Evolutionary conservation across 1,139 yeast species (phyloP).

Genomic region (Yamadazyma siamensis): DNA sequence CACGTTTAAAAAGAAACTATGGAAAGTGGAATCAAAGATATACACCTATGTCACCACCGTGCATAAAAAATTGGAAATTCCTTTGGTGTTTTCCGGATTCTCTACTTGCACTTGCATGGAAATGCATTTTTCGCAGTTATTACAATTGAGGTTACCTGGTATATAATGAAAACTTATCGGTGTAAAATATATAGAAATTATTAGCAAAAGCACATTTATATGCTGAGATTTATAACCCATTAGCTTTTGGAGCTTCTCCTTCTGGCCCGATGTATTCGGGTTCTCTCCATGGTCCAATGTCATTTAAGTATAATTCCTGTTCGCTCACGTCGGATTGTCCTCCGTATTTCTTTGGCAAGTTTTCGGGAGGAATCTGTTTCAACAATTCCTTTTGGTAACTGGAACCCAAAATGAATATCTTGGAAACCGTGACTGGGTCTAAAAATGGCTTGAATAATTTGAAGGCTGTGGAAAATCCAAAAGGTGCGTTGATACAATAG

Average conservation of each 20-base stretch:
- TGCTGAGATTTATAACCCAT: constrained; percentile 18
- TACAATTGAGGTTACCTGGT: too few species aligned
- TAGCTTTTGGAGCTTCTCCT: constrained; percentile 77
- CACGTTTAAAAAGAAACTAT: too few species aligned
- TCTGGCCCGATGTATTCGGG: constrained; percentile 78
- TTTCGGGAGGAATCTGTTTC: constrained; percentile 90
- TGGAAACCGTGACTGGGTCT: constrained; percentile 97
- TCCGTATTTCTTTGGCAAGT: constrained; percentile 88
- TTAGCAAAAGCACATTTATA: too few species aligned
- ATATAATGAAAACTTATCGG: too few species aligned
- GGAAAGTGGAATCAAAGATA: too few species aligned
- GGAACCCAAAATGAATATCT: constrained; percentile 83
- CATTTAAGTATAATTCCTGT: constrained; percentile 84
- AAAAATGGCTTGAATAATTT: constrained; percentile 86
- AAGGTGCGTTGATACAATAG: constrained; percentile 93
- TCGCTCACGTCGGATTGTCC: constrained; percentile 68
- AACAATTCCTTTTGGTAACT: constrained; percentile 77
- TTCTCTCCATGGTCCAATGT: constrained; percentile 98
- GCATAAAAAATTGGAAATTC: too few species aligned
- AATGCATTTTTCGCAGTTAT: too few species aligned
- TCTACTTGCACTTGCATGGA: too few species aligned
- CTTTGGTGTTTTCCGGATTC: too few species aligned
- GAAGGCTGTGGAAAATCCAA: constrained; percentile 94
- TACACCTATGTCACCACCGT: too few species aligned
- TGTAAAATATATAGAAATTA: too few species aligned